phyloP scores from a whole-genome alignment of 2,329 filamentous ascomycete genomes.

The Fusarium sp. region DNA sequence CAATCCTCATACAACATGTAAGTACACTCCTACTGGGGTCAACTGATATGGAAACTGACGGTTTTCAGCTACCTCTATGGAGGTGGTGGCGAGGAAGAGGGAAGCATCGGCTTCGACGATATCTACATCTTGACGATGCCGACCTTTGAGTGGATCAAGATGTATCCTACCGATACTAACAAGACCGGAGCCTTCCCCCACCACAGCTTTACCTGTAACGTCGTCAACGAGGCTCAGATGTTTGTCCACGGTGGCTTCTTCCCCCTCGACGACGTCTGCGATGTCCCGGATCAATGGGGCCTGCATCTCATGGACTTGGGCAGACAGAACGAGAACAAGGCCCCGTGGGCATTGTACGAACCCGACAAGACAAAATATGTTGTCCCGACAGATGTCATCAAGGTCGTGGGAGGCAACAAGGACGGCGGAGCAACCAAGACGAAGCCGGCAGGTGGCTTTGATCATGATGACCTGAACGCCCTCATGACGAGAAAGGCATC shows the following conservation, averaged over 20 bases:
- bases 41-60: conserved; percentile 2
- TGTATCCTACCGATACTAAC: conserved; percentile 58
- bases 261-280: conserved; percentile 61
- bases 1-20: conserved; percentile 74
- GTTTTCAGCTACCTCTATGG: conserved; percentile 69
- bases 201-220: conserved; percentile 69
- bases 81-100: conserved; percentile 62
- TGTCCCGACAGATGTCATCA: conserved; percentile 63
- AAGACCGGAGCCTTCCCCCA: conserved; percentile 58
- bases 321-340: conserved; percentile 57
- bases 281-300: conserved; percentile 63
- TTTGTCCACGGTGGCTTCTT: conserved; percentile 72
- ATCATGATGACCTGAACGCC: conserved; percentile 61
- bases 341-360: conserved; percentile 64
- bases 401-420: conserved; percentile 62
- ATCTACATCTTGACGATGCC: conserved; percentile 71
- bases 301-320: conserved; percentile 69
- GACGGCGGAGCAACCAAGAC: conserved; percentile 66
- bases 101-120: conserved; percentile 66
- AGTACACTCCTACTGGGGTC: conserved; percentile 38
- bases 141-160: conserved; percentile 71
- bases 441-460: conserved; percentile 62
- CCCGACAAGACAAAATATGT: conserved; percentile 62
- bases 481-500: conserved; percentile 65
- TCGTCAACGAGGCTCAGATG: conserved; percentile 68